phyloP scores from a whole-genome alignment of 345 rosid genomes.

The Syzygium aqueum region DNA sequence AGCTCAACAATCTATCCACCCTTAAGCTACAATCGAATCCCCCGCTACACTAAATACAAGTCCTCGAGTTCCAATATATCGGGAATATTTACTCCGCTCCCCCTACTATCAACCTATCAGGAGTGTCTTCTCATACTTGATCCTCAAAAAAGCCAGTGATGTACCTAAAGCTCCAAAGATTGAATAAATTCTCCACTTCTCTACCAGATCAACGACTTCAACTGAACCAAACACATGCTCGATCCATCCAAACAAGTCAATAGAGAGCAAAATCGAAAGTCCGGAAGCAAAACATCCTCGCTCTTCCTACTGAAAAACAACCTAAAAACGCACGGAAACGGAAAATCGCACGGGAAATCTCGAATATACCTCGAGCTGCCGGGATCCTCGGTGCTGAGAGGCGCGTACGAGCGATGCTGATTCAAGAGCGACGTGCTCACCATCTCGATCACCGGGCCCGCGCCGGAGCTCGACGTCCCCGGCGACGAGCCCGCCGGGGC shows the following conservation, averaged over 20 bases:
- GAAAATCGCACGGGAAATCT: neutral
- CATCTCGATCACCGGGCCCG: constrained; percentile 90
- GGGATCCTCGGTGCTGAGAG: constrained; percentile 87
- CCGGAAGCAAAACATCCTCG: neutral
- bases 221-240: neutral
- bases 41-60: neutral
- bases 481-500: constrained; percentile 39
- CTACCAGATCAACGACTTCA: neutral
- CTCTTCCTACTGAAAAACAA: neutral
- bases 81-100: neutral
- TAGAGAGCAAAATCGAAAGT: neutral
- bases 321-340: neutral
- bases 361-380: constrained; percentile 58
- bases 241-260: neutral
- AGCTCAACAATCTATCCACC: neutral
- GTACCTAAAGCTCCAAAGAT: neutral
- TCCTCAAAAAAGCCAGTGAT: neutral
- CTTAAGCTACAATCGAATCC: neutral
- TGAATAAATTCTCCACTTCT: neutral
- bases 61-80: neutral
- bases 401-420: constrained; percentile 59
- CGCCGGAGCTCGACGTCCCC: constrained; percentile 18
- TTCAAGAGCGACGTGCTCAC: constrained; percentile 71
- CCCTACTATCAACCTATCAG: neutral
- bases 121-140: neutral